These are phyloP conservation scores for Syzygium malaccense DNA, from an alignment of 441 rosid genomes.

Conservation along the genomic window DNA sequence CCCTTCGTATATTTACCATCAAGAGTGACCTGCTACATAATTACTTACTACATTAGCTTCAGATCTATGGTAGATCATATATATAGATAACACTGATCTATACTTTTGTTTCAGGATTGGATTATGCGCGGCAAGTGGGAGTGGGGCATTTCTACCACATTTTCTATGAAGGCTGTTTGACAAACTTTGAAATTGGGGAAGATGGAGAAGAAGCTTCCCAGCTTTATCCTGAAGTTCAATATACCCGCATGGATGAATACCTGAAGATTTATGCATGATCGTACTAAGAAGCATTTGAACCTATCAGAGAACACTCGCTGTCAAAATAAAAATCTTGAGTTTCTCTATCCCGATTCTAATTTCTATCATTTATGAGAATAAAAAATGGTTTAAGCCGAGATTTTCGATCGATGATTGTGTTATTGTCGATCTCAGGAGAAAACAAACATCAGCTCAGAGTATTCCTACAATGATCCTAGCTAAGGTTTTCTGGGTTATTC, in stretches of 20 bases:
- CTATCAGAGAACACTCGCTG: background rate
- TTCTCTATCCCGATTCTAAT: background rate
- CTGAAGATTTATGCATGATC: conserved; percentile 20
- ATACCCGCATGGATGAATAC: conserved; percentile 57
- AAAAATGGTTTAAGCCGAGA: background rate
- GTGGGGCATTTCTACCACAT: conserved; percentile 73
- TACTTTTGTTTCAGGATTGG: conserved; percentile 30
- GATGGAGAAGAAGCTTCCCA: conserved; percentile 59
- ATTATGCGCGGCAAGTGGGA: conserved; percentile 46
- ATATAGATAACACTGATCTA: background rate
- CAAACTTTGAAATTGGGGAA: conserved; percentile 59
- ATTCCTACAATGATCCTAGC: background rate
- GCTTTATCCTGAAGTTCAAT: conserved; percentile 69
- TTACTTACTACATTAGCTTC: background rate
- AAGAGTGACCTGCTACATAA: background rate
- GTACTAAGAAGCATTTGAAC: background rate
- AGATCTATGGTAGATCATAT: background rate
- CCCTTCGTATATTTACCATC: background rate
- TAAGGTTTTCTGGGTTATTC: background rate
- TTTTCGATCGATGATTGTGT: background rate
- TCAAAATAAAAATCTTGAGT: background rate
- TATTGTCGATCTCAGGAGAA: background rate
- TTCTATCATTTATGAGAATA: background rate
- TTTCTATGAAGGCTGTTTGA: conserved; percentile 67
- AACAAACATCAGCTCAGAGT: background rate